phyloP scores from a whole-genome alignment of 1,139 yeast genomes.

The Sugiyamaella grinbergsii region DNA sequence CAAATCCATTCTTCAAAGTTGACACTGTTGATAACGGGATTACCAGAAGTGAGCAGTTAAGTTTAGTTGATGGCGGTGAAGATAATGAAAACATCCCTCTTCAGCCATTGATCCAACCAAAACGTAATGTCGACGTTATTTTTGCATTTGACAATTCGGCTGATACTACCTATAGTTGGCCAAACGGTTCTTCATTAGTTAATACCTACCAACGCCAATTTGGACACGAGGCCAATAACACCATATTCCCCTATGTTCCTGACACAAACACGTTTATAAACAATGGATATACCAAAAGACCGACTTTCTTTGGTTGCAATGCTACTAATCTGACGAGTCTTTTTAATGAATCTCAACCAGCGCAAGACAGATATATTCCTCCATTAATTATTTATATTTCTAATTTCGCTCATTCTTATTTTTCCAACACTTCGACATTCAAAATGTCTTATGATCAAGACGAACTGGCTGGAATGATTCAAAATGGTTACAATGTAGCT shows the following conservation, averaged over 20 bases:
- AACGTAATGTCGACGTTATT: slow-evolving; percentile 70
- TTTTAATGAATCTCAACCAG: slow-evolving; percentile 36
- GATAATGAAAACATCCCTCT: slow-evolving; percentile 80
- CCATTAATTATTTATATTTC: slow-evolving; percentile 83
- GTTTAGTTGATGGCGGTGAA: slow-evolving; percentile 86
- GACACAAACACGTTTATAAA: slow-evolving; percentile 61
- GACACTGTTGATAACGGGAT: slow-evolving; percentile 36
- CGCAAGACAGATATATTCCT: slow-evolving; percentile 46
- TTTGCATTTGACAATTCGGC: slow-evolving; percentile 89
- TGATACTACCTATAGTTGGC: slow-evolving; percentile 59
- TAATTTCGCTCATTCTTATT: slow-evolving; percentile 66
- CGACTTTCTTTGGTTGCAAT: slow-evolving; percentile 88
- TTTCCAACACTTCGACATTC: slow-evolving; percentile 75
- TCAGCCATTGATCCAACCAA: slow-evolving; percentile 70
- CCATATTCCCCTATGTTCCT: slow-evolving; percentile 72
- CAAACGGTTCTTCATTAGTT: slow-evolving; percentile 68
- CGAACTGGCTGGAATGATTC: slow-evolving; percentile 65
- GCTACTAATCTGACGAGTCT: slow-evolving; percentile 57
- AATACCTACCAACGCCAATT: slow-evolving; percentile 71
- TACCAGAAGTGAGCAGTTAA: slow-evolving; percentile 41
- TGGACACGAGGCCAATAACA: slow-evolving; percentile 63
- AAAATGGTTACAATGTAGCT: slow-evolving; percentile 79
- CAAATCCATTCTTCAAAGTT: slow-evolving; percentile 68
- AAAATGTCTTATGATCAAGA: slow-evolving; percentile 62
- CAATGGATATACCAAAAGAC: slow-evolving; percentile 44